Evolutionary conservation across 2,329 filamentous ascomycete species (phyloP), one percentile per base, ranked within the genome.

Genomic region (Fusarium drepaniforme): DNA sequence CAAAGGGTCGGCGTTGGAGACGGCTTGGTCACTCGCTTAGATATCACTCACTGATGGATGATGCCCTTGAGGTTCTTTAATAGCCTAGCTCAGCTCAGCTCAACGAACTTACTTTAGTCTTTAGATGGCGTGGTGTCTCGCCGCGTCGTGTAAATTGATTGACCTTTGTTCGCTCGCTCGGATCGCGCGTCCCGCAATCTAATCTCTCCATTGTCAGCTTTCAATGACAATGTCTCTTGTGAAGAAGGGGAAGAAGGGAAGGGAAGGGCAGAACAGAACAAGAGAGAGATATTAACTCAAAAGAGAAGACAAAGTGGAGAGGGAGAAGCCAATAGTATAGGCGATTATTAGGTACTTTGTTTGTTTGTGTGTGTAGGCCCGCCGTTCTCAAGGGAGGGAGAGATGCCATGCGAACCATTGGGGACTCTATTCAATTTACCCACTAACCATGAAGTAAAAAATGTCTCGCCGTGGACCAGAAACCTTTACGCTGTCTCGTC

Each of bases 1-100:
- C 75, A 69, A 68, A 67, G 75, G 70, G 68, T 73, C 68, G 79
- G 79, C 79, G 79, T 81, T 81, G 78, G 73, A 80, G 77, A 79
- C 68, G 73, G 76, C 73, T 74, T 79, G 78, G 75, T 79, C 78
- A 72, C 79, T 80, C 79, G 79, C 67, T 80, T 77, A 74, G 73
- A 78, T 76, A 73, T 30, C 67, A 76, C 75, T 70, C 68, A 28
- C 46, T 25, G 46, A 51, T 25, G 46, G 42, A 49, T 49, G 25
- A 70, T 77, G 77, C 74, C 72, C 70, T 73, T 65, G 38, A 58
- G 53, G 57, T 65, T 69, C 67, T 67, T 68, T 66, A 65, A 72
- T 72, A 64, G 58, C 64, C 63, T 73, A 61, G 53, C 33, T 64
- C 46, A 66, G 33, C 33, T 35, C 33, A 35, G 33, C 33, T 35